A percentile compares a stretch with the other conserved stretches of the same genome.
These are phyloP conservation scores for Cyberlindnera xylosilytica DNA, from an alignment of 805 yeast genomes.

Conservation along the genomic window DNA sequence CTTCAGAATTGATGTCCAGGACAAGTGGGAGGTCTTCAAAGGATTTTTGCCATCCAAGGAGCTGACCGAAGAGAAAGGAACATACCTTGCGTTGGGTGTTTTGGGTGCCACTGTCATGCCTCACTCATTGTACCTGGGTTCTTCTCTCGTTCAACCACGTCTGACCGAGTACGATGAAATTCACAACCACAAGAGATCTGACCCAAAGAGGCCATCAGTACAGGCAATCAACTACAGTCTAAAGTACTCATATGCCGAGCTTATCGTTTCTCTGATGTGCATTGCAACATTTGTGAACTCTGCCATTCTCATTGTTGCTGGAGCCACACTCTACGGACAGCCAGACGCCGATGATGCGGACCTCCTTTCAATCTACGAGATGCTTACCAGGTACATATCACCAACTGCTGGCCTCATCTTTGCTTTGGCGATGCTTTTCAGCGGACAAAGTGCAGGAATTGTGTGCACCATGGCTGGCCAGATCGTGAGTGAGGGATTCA, in stretches of 20 bases:
- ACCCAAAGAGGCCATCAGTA: constrained; percentile 64
- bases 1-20: constrained; percentile 52
- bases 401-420: constrained; percentile 86
- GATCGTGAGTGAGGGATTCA: constrained; percentile 88
- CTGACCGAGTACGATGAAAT: constrained; percentile 68
- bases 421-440: constrained; percentile 82
- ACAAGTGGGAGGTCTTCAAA: constrained; percentile 47
- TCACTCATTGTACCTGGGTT: constrained; percentile 79
- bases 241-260: constrained; percentile 77
- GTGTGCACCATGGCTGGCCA: constrained; percentile 94
- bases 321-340: constrained; percentile 70
- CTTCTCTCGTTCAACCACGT: constrained; percentile 85
- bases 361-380: constrained; percentile 71
- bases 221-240: constrained; percentile 78
- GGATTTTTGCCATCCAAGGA: constrained; percentile 74
- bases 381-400: constrained; percentile 67
- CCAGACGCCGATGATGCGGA: constrained; percentile 77
- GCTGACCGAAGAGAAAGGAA: constrained; percentile 60
- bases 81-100: constrained; percentile 77
- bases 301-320: constrained; percentile 87
- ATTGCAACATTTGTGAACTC: constrained; percentile 93
- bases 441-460: constrained; percentile 95
- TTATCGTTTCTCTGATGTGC: constrained; percentile 74
- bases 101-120: constrained; percentile 97
- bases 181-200: constrained; percentile 42